Evolutionary conservation across 2,329 filamentous ascomycete species (phyloP).

Genomic region (Aulographum hederae): DNA sequence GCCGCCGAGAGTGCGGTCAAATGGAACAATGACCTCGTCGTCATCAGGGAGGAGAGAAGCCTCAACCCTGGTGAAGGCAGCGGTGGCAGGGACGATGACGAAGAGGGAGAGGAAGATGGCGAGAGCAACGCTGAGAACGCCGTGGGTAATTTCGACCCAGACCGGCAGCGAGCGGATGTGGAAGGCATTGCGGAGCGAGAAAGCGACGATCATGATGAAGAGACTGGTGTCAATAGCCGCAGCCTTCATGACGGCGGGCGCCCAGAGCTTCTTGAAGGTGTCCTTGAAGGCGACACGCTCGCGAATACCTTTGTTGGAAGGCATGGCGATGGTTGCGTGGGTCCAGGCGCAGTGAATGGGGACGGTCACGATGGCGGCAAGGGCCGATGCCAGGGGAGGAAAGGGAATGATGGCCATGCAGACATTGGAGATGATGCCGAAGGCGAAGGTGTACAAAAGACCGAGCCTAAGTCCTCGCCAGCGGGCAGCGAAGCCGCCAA

Average conservation of each 20-base stretch:
- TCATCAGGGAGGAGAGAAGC: slow-evolving; percentile 70
- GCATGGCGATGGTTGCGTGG: slow-evolving; percentile 63
- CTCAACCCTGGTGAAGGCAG: slow-evolving; percentile 66
- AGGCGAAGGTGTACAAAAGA: slow-evolving; percentile 17
- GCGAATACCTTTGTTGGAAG: slow-evolving; percentile 40
- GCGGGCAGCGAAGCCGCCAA: slow-evolving; percentile 44
- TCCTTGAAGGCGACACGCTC: slow-evolving; percentile 49
- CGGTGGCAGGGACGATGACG: slow-evolving; percentile 59
- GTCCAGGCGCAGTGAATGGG: slow-evolving; percentile 65
- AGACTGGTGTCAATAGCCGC: slow-evolving; percentile 1
- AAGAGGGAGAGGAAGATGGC: slow-evolving; percentile 38
- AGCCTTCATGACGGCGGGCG: slow-evolving; percentile 10
- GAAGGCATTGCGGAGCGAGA: no score
- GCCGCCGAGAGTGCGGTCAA: slow-evolving; percentile 72
- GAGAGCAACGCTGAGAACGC: slow-evolving; percentile 17
- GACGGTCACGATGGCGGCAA: slow-evolving; percentile 29
- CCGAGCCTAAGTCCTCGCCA: slow-evolving; percentile 48
- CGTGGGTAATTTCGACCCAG: slow-evolving; percentile 20
- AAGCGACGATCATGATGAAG: neutral
- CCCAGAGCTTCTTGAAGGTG: slow-evolving; percentile 48
- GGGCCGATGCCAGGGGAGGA: slow-evolving; percentile 6
- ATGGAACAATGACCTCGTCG: slow-evolving; percentile 69
- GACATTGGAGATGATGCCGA: slow-evolving; percentile 22
- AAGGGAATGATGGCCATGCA: slow-evolving; percentile 4
- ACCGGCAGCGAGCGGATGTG: neutral